phyloP scores from a whole-genome alignment of 1,139 yeast genomes.

The Meyerozyma smithsonii region DNA sequence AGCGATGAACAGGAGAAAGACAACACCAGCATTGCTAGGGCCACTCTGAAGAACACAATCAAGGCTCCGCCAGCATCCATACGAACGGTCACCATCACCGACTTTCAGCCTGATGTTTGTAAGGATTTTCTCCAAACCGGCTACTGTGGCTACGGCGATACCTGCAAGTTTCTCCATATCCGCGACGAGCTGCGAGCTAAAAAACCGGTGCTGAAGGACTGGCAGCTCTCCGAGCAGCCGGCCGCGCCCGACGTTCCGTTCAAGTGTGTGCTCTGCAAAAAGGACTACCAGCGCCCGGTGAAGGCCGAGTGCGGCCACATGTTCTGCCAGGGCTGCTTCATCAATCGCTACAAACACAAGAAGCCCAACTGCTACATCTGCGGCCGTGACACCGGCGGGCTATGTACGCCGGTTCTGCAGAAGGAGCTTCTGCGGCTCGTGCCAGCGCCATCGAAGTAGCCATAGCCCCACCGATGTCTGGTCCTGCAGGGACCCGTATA shows the following conservation, averaged over 20 bases:
- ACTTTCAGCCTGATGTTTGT: slow-evolving; percentile 92
- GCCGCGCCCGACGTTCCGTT: slow-evolving; percentile 39
- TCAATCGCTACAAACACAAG: slow-evolving; percentile 40
- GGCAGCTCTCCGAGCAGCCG: slow-evolving; percentile 46
- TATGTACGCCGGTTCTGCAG: slow-evolving; percentile 28
- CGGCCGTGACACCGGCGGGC: slow-evolving; percentile 53
- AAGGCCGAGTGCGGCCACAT: slow-evolving; percentile 63
- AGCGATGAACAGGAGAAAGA: not conserved
- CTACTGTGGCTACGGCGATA: slow-evolving; percentile 95
- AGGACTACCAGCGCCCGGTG: slow-evolving; percentile 54
- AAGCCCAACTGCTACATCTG: slow-evolving; percentile 51
- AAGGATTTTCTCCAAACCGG: slow-evolving; percentile 91
- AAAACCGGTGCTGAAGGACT: slow-evolving; percentile 65
- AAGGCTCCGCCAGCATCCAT: slow-evolving; percentile 45
- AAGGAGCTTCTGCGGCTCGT: slow-evolving; percentile 6
- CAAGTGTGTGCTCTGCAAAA: slow-evolving; percentile 60
- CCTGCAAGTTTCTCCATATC: slow-evolving; percentile 91
- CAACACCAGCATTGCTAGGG: not conserved
- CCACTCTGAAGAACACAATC: not conserved
- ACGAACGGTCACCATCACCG: slow-evolving; percentile 71
- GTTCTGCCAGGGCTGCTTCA: slow-evolving; percentile 63
- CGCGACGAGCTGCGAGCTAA: slow-evolving; percentile 81
- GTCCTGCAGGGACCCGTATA: not conserved
- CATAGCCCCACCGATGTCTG: no score
- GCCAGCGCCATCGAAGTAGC: not conserved